Percentiles rank a stretch among this genome's conserved stretches.
Evolutionary conservation across 106 monocot genomes (phyloP).

Genomic region (Narthecium ossifragum): DNA sequence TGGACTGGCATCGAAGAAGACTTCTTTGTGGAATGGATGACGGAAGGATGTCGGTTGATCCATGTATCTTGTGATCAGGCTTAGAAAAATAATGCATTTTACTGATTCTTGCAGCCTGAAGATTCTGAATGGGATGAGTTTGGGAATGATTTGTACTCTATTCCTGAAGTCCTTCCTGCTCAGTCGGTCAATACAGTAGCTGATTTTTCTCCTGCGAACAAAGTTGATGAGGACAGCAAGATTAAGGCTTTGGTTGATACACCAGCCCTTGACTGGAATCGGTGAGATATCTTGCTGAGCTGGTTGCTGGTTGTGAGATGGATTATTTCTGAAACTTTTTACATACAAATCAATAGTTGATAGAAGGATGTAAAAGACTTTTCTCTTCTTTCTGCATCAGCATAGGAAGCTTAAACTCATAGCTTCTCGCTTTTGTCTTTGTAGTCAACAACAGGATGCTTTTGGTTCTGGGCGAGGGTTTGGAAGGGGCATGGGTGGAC

Average conservation of each 20-base stretch:
- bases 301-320: too few relatives aligned
- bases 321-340: too few relatives aligned
- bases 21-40: too few relatives aligned
- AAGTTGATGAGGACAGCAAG: slow-evolving; percentile 88
- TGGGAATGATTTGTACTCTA: slow-evolving; percentile 88
- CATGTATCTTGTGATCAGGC: too few relatives aligned
- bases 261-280: slow-evolving; percentile 79
- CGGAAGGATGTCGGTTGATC: too few relatives aligned
- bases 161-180: slow-evolving; percentile 49
- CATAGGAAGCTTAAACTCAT: too few relatives aligned
- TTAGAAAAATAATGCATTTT: neutral
- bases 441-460: slow-evolving; percentile 61
- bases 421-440: slow-evolving; percentile 8
- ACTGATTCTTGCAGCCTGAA: slow-evolving; percentile 60
- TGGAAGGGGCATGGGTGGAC: slow-evolving; percentile 89
- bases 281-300: slow-evolving; percentile 45
- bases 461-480: slow-evolving; percentile 83
- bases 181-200: slow-evolving; percentile 35
- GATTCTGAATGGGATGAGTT: slow-evolving; percentile 99
- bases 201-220: slow-evolving; percentile 41
- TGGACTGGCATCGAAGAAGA: too few relatives aligned
- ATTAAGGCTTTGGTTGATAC: slow-evolving; percentile 88
- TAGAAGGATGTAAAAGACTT: too few relatives aligned
- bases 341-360: too few relatives aligned
- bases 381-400: too few relatives aligned